Evolutionary conservation across 495 filamentous ascomycete genomes (phyloP).

Genomic region (Chlorociboria aeruginascens): DNA sequence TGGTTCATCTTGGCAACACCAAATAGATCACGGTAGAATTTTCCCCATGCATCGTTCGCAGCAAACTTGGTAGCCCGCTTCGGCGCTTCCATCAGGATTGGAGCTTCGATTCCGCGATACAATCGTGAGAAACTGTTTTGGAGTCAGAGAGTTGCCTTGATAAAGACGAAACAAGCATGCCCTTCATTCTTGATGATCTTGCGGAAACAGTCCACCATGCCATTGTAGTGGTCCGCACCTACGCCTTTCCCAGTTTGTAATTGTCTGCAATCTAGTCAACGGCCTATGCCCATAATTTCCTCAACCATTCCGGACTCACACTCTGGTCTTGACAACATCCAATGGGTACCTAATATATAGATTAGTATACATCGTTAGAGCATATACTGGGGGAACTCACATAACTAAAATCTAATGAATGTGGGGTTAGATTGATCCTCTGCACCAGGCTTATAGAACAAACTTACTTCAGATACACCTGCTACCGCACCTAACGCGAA

Average conservation of each 20-base stretch:
- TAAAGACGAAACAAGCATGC: conserved; percentile 29
- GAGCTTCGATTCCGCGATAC: conserved; percentile 91
- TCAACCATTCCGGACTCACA: conserved; percentile 43
- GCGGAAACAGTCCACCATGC: conserved; percentile 94
- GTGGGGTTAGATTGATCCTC: conserved; percentile 23
- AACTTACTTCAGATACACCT: conserved; percentile 78
- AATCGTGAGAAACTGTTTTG: conserved; percentile 64
- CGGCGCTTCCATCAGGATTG: conserved; percentile 96
- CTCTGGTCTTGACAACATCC: conserved; percentile 95
- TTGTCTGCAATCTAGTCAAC: conserved; percentile 48
- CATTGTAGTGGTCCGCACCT: conserved; percentile 76
- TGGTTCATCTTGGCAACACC: conserved; percentile 81
- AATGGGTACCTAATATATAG: conserved; percentile 70
- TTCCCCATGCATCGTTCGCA: conserved; percentile 96
- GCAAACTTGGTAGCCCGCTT: conserved; percentile 98
- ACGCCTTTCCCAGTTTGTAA: conserved; percentile 61
- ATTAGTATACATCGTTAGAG: conserved; percentile 4
- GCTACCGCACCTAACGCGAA: conserved; percentile 54
- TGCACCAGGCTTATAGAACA: background rate
- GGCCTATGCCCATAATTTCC: background rate
- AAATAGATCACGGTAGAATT: conserved; percentile 77
- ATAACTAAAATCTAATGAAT: conserved; percentile 68
- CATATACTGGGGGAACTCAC: conserved; percentile 29
- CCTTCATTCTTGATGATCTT: conserved; percentile 95
- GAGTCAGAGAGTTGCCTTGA: background rate